Evolutionary conservation across 805 yeast genomes (phyloP).

Genomic region (Teunomyces barrocoloradensis): DNA sequence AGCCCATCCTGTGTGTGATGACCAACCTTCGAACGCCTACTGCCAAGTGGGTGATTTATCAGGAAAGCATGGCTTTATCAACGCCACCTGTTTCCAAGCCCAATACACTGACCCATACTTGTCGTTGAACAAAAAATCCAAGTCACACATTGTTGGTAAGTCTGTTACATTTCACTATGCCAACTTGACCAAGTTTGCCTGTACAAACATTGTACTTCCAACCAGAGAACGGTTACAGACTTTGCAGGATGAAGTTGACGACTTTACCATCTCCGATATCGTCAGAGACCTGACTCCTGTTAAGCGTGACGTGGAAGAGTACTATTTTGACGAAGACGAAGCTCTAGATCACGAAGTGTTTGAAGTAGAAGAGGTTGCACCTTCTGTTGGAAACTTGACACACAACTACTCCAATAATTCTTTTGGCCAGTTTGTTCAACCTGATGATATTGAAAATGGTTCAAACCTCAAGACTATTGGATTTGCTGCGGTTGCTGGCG

Average conservation of each 20-base stretch:
- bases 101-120: constrained; percentile 63
- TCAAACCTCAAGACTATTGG: constrained; percentile 8
- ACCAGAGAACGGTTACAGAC: constrained; percentile 5
- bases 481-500: constrained; percentile 10
- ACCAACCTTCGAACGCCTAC: constrained; percentile 47
- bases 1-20: constrained; percentile 53
- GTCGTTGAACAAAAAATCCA: constrained; percentile 54
- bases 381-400: neutral
- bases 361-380: neutral
- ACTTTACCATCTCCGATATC: neutral
- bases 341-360: constrained; percentile 7
- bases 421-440: constrained; percentile 7
- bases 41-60: constrained; percentile 76
- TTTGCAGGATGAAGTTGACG: constrained; percentile 6
- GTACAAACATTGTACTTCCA: constrained; percentile 53
- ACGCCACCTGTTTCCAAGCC: constrained; percentile 66
- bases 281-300: neutral
- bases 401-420: constrained; percentile 8
- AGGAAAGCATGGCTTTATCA: constrained; percentile 74
- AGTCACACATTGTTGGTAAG: constrained; percentile 58
- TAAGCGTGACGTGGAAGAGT: constrained; percentile 1
- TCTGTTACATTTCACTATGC: constrained; percentile 55
- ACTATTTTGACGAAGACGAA: constrained; percentile 11
- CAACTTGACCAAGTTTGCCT: constrained; percentile 55
- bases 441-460: constrained; percentile 12